Percentiles rank a stretch among this genome's conserved stretches.
phyloP scores from a whole-genome alignment of 371 early-diverging fungal genomes.

The Coemansia sp. region DNA sequence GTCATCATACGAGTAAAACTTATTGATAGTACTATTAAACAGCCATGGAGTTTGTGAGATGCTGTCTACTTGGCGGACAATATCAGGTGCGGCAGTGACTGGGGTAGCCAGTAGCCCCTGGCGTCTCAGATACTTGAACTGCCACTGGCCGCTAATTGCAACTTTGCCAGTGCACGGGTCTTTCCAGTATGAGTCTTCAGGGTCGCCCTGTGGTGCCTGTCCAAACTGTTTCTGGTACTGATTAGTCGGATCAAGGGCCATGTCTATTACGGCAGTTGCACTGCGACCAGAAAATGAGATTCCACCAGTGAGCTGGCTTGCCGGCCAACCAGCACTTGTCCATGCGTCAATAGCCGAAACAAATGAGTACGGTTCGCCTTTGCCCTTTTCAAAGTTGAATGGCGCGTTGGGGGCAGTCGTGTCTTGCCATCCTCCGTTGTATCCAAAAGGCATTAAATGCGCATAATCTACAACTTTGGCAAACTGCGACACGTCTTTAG shows the following conservation, averaged over 20 bases:
- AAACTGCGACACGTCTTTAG: slow-evolving; percentile 58
- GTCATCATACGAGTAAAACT: slow-evolving; percentile 59
- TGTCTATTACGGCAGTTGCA: slow-evolving; percentile 6
- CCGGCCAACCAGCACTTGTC: slow-evolving; percentile 42
- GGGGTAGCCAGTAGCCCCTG: slow-evolving; percentile 54
- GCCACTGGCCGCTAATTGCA: slow-evolving; percentile 60
- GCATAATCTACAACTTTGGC: slow-evolving; percentile 66
- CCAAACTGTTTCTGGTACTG: slow-evolving; percentile 25
- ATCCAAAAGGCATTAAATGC: slow-evolving; percentile 64
- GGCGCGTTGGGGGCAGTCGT: slow-evolving; percentile 41
- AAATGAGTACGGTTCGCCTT: slow-evolving; percentile 28
- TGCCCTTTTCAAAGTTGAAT: slow-evolving; percentile 24
- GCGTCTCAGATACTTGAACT: slow-evolving; percentile 64
- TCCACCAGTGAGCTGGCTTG: slow-evolving; percentile 19
- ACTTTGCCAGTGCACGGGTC: slow-evolving; percentile 11
- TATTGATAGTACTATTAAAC: slow-evolving; percentile 59
- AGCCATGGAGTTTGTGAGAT: slow-evolving; percentile 67
- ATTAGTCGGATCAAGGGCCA: slow-evolving; percentile 15
- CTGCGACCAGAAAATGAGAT: slow-evolving; percentile 29
- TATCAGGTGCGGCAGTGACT: slow-evolving; percentile 52
- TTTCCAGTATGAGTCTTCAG: slow-evolving; percentile 27
- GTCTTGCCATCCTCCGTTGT: slow-evolving; percentile 58
- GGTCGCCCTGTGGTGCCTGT: slow-evolving; percentile 25
- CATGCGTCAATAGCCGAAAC: slow-evolving; percentile 36
- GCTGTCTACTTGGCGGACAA: slow-evolving; percentile 62